phyloP scores from a whole-genome alignment of 768 basidiomycete genomes.

The Pholiota microspora region DNA sequence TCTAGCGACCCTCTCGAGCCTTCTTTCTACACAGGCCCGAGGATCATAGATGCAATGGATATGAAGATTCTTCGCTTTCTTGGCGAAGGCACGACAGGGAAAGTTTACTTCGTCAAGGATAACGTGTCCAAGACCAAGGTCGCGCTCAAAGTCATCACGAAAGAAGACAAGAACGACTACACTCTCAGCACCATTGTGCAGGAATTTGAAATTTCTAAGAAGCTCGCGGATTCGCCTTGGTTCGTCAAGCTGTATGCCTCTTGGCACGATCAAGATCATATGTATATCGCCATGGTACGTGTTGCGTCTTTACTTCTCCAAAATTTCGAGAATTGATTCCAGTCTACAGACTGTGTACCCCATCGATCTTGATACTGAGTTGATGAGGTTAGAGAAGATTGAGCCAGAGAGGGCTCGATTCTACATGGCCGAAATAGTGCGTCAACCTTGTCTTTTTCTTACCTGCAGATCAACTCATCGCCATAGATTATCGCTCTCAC shows the following conservation, averaged over 20 bases:
- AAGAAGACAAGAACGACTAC: conserved; percentile 15
- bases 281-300: conserved; percentile 26
- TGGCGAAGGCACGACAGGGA: conserved; percentile 25
- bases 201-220: conserved; percentile 20
- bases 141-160: conserved; percentile 30
- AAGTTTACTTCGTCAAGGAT: conserved; percentile 27
- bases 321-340: neutral
- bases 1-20: neutral
- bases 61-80: conserved; percentile 24
- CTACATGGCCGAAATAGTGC: conserved; percentile 34
- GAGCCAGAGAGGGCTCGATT: conserved; percentile 25
- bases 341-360: conserved; percentile 24
- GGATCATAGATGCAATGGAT: conserved; percentile 13
- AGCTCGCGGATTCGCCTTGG: conserved; percentile 22
- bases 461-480: neutral
- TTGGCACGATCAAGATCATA: conserved; percentile 22
- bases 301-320: neutral
- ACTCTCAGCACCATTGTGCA: conserved; percentile 15
- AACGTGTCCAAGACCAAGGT: conserved; percentile 17
- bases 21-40: neutral
- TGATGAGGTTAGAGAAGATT: conserved; percentile 24
- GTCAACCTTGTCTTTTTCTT: neutral
- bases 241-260: conserved; percentile 21
- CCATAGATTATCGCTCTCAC: conserved; percentile 29
- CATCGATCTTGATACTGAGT: conserved; percentile 29